Evolutionary conservation across 2,329 filamentous ascomycete species (phyloP).

Genomic region (Xylariomycetidae sp.): DNA sequence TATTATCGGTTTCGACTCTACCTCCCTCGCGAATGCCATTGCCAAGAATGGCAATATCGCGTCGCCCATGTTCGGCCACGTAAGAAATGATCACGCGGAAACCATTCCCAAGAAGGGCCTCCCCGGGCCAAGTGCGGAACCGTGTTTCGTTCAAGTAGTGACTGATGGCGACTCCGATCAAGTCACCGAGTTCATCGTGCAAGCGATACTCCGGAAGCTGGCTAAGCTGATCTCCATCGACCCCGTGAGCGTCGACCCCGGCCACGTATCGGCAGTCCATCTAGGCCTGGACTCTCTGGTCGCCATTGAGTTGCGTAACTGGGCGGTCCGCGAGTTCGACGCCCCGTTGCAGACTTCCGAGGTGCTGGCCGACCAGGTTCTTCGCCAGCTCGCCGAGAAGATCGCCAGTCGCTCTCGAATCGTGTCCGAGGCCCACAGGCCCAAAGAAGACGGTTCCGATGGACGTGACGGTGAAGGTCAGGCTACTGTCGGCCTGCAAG

Average conservation of each 20-base stretch:
- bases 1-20: constrained; percentile 8
- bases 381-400: constrained; percentile 7
- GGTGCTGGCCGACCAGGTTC: constrained; percentile 5
- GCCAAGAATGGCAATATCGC: constrained; percentile 5
- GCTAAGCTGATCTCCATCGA: constrained; percentile 9
- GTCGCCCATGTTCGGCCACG: constrained; percentile 9
- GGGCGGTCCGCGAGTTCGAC: constrained; percentile 8
- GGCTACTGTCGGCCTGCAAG: too few relatives aligned
- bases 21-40: constrained; percentile 4
- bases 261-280: constrained; percentile 5
- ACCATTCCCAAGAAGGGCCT: background rate
- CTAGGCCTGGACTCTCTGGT: constrained; percentile 7
- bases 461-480: too few relatives aligned
- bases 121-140: background rate
- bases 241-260: constrained; percentile 1
- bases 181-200: constrained; percentile 4
- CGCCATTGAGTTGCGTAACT: constrained; percentile 8
- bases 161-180: constrained; percentile 2
- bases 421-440: too few relatives aligned
- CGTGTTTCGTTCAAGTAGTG: constrained; percentile 3
- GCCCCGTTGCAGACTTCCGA: constrained; percentile 7
- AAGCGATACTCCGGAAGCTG: constrained; percentile 3
- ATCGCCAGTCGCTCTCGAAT: constrained; percentile 6
- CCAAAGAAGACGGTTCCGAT: too few relatives aligned
- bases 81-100: background rate